Base-by-base conservation (phyloP, 73 alveolate species). In the Paramecium bursaria region DNA sequence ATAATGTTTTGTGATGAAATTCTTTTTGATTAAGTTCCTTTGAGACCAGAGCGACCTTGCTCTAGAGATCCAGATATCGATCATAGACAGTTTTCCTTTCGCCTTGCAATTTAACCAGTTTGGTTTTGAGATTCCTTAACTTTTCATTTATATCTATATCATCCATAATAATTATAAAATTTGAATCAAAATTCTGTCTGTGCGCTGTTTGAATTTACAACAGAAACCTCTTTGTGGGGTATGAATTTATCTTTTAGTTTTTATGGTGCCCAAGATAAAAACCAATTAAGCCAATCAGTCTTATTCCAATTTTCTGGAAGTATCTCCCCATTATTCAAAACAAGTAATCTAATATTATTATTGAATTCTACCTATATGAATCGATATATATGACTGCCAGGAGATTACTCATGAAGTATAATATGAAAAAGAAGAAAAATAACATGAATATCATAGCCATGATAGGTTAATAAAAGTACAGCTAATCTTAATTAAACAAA, bases 301-400 rank as follows among this genome's bases (percentile, higher is more conserved):
- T 35, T 30, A 9, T 53, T 35, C 82, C 82, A 67, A 14, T 47
- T 42, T 11, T 67, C 82, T 67, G 33, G 11, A 15, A 42, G 46
- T 14, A 67, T 21, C 44, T 67, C 82, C 44, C 82, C 82, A 21
- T 67, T 19, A 67, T 67, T 47, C 11, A 67, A 35, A n/a, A 67
- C 44, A 5, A 57, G 27, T 1, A 57, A 30, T 57, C 76, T 57
- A 27, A 57, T n/a, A 25, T 11, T 55, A 9, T 13, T n/a, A 55
- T 13, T 57, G 6, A 4, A 39, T 21, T 0, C 17, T 35, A 67
- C 55, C 82, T 67, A 67, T 67, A 67, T 42, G 82, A 67, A 67
- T 67, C 82, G 2, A 67, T 67, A 42, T 67, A 67, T 44, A 67
- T 67, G 30, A 67, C 82, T 9, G 82, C 82, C 25, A 67, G 4